Conservation (phyloP, 2,329 filamentous ascomycete species). For the Ophiobolus disseminans region DNA sequence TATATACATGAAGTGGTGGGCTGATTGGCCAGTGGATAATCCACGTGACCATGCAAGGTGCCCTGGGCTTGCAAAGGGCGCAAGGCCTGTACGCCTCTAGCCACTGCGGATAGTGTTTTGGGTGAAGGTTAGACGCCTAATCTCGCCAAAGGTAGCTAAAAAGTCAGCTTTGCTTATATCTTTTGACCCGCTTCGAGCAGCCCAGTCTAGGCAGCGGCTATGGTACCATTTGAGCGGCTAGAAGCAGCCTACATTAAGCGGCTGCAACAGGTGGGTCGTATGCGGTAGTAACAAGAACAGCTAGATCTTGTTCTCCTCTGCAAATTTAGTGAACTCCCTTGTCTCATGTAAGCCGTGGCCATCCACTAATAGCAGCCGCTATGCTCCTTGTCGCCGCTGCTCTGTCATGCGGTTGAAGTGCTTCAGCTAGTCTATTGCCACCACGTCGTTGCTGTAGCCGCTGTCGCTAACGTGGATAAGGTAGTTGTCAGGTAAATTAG, state of each 20-base stretch:
- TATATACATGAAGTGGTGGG: too few species aligned
- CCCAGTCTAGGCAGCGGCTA: slow-evolving; percentile 9
- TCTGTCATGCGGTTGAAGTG: slow-evolving; percentile 45
- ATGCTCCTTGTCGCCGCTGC: too few species aligned
- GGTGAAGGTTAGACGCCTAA: slow-evolving; percentile 3
- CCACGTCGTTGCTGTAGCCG: slow-evolving; percentile 43
- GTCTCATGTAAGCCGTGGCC: slow-evolving; percentile 44
- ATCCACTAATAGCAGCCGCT: slow-evolving; percentile 49
- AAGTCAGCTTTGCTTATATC: slow-evolving; percentile 4
- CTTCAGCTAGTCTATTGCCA: slow-evolving; percentile 45
- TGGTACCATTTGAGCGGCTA: slow-evolving; percentile 11
- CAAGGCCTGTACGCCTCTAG: slow-evolving; percentile 5
- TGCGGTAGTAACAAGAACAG: slow-evolving; percentile 5
- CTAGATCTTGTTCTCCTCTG: slow-evolving; percentile 41
- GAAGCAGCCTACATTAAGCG: slow-evolving; percentile 12
- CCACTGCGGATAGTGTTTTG: slow-evolving; percentile 4
- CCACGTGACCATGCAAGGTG: too few species aligned
- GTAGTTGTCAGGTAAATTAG: slow-evolving; percentile 6
- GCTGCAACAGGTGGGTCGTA: slow-evolving; percentile 10
- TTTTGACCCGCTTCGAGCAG: slow-evolving; percentile 7
- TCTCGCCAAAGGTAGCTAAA: slow-evolving; percentile 3
- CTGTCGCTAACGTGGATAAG: slow-evolving; percentile 30
- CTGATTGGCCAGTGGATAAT: too few species aligned
- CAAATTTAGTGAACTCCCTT: slow-evolving; percentile 43
- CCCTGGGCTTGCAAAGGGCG: too few species aligned